A percentile compares a stretch with the other conserved stretches of the same genome.
phyloP scores from a whole-genome alignment of 2,329 filamentous ascomycete species.

The Colletotrichum sp. region DNA sequence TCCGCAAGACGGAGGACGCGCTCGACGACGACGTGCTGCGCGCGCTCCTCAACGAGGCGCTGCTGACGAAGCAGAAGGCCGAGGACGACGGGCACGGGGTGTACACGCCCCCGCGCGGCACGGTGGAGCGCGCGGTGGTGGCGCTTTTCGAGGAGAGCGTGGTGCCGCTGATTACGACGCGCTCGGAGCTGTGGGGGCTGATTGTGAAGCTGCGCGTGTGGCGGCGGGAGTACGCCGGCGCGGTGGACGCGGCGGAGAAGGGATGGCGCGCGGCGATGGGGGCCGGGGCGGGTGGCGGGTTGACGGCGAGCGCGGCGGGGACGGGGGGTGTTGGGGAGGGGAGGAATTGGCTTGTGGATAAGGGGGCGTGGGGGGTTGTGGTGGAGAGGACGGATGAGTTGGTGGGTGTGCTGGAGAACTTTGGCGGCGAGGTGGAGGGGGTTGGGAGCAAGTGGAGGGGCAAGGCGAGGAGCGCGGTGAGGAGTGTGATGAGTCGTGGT shows the following conservation, averaged over 20 bases:
- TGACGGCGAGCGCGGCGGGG: constrained; percentile 3
- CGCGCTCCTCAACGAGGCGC: constrained; percentile 74
- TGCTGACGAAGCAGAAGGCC: constrained; percentile 48
- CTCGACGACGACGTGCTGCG: constrained; percentile 77
- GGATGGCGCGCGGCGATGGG: constrained; percentile 76
- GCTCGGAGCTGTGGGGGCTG: constrained; percentile 78
- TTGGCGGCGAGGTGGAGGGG: constrained; percentile 67
- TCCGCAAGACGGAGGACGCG: constrained; percentile 79
- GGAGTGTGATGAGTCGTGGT: constrained; percentile 82
- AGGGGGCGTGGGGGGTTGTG: constrained; percentile 71
- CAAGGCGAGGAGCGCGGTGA: constrained; percentile 84
- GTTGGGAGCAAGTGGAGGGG: constrained; percentile 86
- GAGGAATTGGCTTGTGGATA: constrained; percentile 59
- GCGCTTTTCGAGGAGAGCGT: constrained; percentile 77
- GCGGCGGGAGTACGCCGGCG: constrained; percentile 71
- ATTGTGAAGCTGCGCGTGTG: constrained; percentile 76
- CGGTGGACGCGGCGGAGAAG: constrained; percentile 86
- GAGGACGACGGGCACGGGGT: constrained; percentile 29
- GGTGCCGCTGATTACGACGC: constrained; percentile 82
- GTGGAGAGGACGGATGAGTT: constrained; percentile 82
- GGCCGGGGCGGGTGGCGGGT: constrained; percentile 18
- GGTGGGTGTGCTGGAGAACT: constrained; percentile 82
- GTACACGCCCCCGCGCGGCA: constrained; percentile 59
- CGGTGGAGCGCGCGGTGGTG: constrained; percentile 66
- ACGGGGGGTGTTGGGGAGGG: constrained; percentile 18